These are phyloP conservation scores for Pseudogymnoascus sp. DNA, from an alignment of 2,329 filamentous ascomycete genomes.

Conservation along the genomic window DNA sequence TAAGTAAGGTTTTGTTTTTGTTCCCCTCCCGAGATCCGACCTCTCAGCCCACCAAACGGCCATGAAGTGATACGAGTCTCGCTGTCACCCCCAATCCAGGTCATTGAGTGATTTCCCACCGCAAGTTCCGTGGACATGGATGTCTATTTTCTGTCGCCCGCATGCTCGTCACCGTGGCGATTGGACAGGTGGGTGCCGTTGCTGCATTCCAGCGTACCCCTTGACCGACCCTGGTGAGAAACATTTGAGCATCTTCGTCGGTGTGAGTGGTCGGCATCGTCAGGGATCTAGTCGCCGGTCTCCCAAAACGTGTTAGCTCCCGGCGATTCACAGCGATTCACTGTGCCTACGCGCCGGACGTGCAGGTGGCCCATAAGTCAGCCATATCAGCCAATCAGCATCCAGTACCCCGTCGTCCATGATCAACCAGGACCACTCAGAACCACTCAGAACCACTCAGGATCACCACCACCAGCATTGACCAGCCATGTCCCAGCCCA, in stretches of 20 bases:
- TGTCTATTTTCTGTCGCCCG: not conserved
- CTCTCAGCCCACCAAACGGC: not conserved
- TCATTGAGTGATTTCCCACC: constrained; percentile 2
- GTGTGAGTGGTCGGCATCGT: not conserved
- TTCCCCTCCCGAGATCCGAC: not conserved
- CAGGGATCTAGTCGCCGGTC: constrained; percentile 18
- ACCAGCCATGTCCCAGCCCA: constrained; percentile 10
- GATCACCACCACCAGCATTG: not conserved
- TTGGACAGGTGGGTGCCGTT: not conserved
- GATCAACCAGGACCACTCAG: not conserved
- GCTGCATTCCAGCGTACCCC: not conserved
- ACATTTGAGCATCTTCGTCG: not conserved
- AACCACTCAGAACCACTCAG: too few relatives aligned
- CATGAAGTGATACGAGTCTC: not conserved
- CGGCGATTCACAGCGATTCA: constrained; percentile 11
- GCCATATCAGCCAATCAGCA: constrained; percentile 8
- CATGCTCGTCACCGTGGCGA: not conserved
- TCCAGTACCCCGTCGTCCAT: not conserved
- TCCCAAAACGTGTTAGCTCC: constrained; percentile 14
- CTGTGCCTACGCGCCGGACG: constrained; percentile 18
- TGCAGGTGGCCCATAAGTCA: constrained; percentile 14
- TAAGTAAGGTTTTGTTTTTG: not conserved
- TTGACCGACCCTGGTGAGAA: not conserved
- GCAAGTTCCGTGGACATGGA: not conserved
- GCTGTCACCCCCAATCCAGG: not conserved